Evolutionary conservation across 352 stramenopile genomes (phyloP), one percentile per base, ranked within the genome.

Genomic region (Plasmopara halstedii): DNA sequence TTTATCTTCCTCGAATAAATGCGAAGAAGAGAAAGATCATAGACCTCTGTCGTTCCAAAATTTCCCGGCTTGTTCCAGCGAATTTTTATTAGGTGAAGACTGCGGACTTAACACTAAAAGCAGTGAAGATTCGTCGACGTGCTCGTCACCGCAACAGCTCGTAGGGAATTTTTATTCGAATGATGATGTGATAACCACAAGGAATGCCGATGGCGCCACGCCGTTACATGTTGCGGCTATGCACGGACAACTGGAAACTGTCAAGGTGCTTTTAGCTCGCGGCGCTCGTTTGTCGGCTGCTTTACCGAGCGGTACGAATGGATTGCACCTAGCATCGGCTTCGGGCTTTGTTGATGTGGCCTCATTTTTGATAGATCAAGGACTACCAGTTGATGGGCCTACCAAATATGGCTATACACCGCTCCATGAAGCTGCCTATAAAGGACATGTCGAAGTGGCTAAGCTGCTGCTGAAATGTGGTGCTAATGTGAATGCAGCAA

Each of bases 191-290:
- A 62, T 23, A 23, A 45, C 46, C 42, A 42, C 50, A 17, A 47
- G 54, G 6, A 56, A 63, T 27, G 50, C 59, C 14, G 64, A 77
- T 20, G 72, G 72, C 22, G 64, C 69, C 21, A 80, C 69, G 11
- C 69, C 69, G 33, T 48, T 84, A 42, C 71, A 80, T 43, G 63
- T 84, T 47, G 72, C 72, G 20, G 64, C 59, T 35, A 72, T 76
- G 50, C 67, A 84, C 52, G 73, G 70, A 11, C 73, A 85, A 49
- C 50, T 80, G 19, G 67, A 83, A 51, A 77, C 69, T 19, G 62
- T 83, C 32, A 61, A 67, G 40, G 52, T 73, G 45, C 52, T 85
- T 20, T 22, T 77, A 19, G 34, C 56, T 37, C 62, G 65, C 13
- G 67, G 67, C 1, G 73, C 72, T 10, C 66, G 73, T 55, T 35